Evolutionary conservation across 345 rosid species (phyloP), one percentile per base, ranked within the genome.

Genomic region (Acer yangbiense): DNA sequence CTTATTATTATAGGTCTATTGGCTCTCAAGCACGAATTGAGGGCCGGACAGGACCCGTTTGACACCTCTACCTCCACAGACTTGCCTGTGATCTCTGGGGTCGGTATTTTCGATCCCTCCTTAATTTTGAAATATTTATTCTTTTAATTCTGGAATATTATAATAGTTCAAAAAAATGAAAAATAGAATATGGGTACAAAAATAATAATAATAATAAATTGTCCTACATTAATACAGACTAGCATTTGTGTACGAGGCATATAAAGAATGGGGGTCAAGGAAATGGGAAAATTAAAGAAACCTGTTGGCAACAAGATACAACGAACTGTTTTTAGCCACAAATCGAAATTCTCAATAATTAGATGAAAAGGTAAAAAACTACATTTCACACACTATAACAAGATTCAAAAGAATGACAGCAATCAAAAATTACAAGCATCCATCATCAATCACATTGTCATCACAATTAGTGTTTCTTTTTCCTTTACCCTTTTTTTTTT

Each of bases 321-420:
- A 16, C 29, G 11, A 14, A 35, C 54, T 12, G 58, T 46, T 4
- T 60, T 50, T 52, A 68, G 60, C 58, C 61, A 29, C 72, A 52
- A 63, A 21, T 57, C 7, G 75, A 60, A 65, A 44, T 35, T 74
- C 69, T 78, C 52, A 69, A 68, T 64, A 78, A 50, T 23, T 57
- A 74, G 60, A 20, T 2, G 8, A 60, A 60, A 16, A n/a, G 9
- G 27, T 4, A 60, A 60, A 60, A 74, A 35, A 62, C 79, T 80
- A 79, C 81, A 74, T 73, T 82, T 78, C 79, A 69, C 85, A 86
- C 84, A 13, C 81, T 71, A 85, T 76, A 80, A 82, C 80, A 75
- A 54, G 64, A 52, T 76, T 76, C 32, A 55, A 79, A 83, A 82
- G 88, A 85, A 88, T 81, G 83, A 65, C 63, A 69, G 27, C 32